Conservation (phyloP, 352 stramenopile genomes). For the Halophytophthora polymorphica region DNA sequence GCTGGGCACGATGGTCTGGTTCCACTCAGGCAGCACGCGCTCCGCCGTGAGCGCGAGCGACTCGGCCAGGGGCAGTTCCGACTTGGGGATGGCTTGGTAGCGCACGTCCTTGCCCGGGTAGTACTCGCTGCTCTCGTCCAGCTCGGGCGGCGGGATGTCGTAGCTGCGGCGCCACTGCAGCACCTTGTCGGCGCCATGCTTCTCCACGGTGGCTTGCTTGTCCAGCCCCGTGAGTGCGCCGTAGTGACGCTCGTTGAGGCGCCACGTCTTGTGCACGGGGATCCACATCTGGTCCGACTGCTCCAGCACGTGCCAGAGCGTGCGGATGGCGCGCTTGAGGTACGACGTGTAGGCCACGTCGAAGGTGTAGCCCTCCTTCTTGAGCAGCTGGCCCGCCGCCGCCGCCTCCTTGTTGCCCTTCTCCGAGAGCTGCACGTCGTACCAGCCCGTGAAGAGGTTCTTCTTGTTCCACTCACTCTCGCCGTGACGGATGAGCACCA, state of each 20-base stretch:
- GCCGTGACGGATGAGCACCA: constrained; percentile 92
- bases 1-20: constrained; percentile 89
- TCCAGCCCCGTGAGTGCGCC: constrained; percentile 89
- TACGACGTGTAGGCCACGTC: constrained; percentile 95
- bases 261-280: constrained; percentile 92
- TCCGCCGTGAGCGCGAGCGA: constrained; percentile 93
- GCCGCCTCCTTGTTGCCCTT: constrained; percentile 90
- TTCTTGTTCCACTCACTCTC: constrained; percentile 95
- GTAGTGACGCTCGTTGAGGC: constrained; percentile 91
- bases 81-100: constrained; percentile 84
- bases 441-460: constrained; percentile 94
- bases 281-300: constrained; percentile 95
- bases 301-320: constrained; percentile 92
- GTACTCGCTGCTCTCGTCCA: constrained; percentile 90
- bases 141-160: constrained; percentile 95
- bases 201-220: constrained; percentile 89
- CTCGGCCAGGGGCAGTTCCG: constrained; percentile 90
- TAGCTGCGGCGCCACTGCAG: constrained; percentile 97
- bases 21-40: constrained; percentile 90
- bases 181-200: constrained; percentile 91
- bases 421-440: constrained; percentile 89
- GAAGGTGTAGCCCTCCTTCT: constrained; percentile 92
- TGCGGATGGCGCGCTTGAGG: constrained; percentile 94
- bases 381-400: constrained; percentile 87
- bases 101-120: constrained; percentile 91